phyloP scores from a whole-genome alignment of 352 stramenopile species.

The Pythium apleroticum region DNA sequence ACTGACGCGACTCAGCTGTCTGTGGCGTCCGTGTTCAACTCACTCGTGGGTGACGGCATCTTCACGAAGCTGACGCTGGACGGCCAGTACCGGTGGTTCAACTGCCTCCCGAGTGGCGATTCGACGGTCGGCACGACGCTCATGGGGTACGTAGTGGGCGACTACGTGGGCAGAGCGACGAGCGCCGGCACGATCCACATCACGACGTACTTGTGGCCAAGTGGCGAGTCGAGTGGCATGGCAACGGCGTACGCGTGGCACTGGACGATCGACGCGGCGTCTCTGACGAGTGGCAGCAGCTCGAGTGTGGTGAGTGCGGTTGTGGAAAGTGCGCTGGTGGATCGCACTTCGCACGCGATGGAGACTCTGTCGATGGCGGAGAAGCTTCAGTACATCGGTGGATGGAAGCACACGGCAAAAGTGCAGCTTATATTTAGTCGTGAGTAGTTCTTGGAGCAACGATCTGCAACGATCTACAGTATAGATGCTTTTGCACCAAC shows the following conservation, averaged over 20 bases:
- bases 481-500: no score
- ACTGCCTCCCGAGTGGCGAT: neutral
- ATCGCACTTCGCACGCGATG: neutral
- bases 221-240: no score
- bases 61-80: slow-evolving; percentile 5
- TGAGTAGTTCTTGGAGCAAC: no score
- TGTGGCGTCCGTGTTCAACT: slow-evolving; percentile 9
- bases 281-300: neutral
- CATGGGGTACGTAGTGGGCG: slow-evolving; percentile 6
- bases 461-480: no score
- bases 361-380: slow-evolving; percentile 16
- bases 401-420: neutral
- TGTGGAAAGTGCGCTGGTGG: slow-evolving; percentile 8
- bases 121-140: slow-evolving; percentile 8
- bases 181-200: slow-evolving; percentile 1
- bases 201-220: slow-evolving; percentile 13
- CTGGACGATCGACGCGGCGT: slow-evolving; percentile 16
- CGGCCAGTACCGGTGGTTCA: slow-evolving; percentile 3
- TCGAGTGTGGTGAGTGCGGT: slow-evolving; percentile 1
- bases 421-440: no score
- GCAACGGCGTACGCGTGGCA: slow-evolving; percentile 7
- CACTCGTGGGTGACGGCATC: neutral
- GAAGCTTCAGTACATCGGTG: slow-evolving; percentile 12
- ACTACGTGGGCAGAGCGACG: slow-evolving; percentile 7
- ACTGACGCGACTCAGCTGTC: neutral